Conservation (phyloP, 2,329 filamentous ascomycete species). For the Arachnopeziza araneosa region DNA sequence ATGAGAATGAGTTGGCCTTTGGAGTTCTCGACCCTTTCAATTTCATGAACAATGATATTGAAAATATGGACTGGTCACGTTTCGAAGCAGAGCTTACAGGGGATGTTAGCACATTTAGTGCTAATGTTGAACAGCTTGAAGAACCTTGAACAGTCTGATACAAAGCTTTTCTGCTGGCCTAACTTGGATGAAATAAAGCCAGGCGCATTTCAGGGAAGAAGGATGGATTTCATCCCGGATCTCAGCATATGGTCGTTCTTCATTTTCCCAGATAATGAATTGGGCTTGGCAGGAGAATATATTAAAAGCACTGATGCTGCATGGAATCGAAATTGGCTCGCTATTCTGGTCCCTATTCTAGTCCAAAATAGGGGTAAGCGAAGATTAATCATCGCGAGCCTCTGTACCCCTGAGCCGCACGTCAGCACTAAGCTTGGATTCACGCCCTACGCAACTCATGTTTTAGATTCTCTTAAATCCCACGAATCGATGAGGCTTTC, state of each 20-base stretch:
- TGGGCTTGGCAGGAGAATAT: neutral
- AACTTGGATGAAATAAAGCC: too few relatives aligned
- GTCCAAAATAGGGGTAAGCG: neutral
- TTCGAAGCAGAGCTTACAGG: neutral
- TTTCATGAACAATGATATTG: slow-evolving; percentile 17
- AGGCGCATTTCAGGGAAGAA: too few relatives aligned
- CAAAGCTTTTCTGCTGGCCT: neutral
- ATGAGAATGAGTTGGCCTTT: slow-evolving; percentile 9
- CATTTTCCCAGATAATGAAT: too few relatives aligned
- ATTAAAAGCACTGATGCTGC: neutral
- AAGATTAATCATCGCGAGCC: neutral
- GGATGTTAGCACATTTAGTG: neutral
- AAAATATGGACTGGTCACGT: slow-evolving; percentile 20
- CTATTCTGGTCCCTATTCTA: neutral
- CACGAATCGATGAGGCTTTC: neutral
- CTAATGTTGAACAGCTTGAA: neutral
- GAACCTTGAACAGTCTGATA: neutral
- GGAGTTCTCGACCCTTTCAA: slow-evolving; percentile 19
- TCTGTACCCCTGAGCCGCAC: neutral
- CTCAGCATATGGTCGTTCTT: too few relatives aligned
- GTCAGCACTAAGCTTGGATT: neutral
- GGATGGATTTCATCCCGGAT: too few relatives aligned
- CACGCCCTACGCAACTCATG: neutral
- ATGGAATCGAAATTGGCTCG: neutral
- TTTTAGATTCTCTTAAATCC: neutral